phyloP scores from a whole-genome alignment of 495 filamentous ascomycete species.

The Neurospora hispaniola region DNA sequence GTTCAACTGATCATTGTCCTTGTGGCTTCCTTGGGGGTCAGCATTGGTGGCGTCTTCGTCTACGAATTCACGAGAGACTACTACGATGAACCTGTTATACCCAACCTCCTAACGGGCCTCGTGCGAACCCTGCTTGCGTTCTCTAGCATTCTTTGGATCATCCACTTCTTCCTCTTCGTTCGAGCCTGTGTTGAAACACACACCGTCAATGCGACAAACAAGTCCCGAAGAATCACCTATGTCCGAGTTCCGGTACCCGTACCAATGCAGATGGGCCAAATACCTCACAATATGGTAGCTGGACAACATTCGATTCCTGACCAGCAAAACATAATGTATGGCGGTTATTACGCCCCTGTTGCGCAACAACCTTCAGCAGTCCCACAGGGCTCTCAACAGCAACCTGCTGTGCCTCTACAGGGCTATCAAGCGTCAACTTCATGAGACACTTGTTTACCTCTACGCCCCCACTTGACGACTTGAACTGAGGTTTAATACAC shows the following conservation, averaged over 20 bases:
- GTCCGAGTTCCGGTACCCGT: constrained; percentile 5
- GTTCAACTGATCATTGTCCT: constrained; percentile 26
- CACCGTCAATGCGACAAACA: constrained; percentile 13
- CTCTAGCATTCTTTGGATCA: constrained; percentile 9
- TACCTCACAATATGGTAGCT: neutral
- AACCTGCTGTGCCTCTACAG: neutral
- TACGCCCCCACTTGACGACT: neutral
- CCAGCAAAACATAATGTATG: neutral
- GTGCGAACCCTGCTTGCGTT: constrained; percentile 8
- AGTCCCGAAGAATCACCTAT: constrained; percentile 1
- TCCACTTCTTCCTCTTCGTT: constrained; percentile 33
- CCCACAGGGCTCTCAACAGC: neutral
- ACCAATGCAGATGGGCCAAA: neutral
- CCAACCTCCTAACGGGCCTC: neutral
- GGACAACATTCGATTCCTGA: neutral
- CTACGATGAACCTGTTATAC: constrained; percentile 3
- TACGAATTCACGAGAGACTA: constrained; percentile 1
- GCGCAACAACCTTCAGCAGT: neutral
- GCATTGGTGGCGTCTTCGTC: constrained; percentile 10
- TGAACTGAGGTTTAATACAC: neutral
- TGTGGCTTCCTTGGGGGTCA: constrained; percentile 7
- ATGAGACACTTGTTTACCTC: neutral
- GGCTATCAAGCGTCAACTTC: constrained; percentile 11
- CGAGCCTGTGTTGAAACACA: constrained; percentile 34
- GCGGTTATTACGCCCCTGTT: constrained; percentile 12